Conservation (phyloP, 805 yeast species). For the Ogataea thermomethanolica region DNA sequence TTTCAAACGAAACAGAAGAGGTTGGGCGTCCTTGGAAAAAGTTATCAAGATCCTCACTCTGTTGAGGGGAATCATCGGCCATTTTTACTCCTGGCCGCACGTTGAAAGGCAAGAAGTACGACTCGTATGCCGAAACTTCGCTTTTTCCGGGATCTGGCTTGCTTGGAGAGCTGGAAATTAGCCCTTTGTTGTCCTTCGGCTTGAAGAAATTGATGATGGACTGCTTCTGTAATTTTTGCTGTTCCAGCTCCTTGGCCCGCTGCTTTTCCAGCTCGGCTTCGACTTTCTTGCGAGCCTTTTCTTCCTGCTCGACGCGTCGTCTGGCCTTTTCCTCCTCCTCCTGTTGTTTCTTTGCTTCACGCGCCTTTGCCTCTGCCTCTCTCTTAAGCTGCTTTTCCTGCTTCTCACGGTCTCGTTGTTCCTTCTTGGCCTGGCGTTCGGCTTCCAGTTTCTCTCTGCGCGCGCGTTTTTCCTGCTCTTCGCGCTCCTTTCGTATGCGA, state of each 20-base stretch:
- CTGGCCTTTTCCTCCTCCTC: slow-evolving; percentile 35
- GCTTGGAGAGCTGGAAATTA: slow-evolving; percentile 3
- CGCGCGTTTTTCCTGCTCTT: slow-evolving; percentile 16
- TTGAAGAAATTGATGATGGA: slow-evolving; percentile 35
- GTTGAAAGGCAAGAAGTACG: slow-evolving; percentile 31
- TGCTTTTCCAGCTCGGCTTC: slow-evolving; percentile 22
- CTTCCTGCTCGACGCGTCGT: slow-evolving; percentile 34
- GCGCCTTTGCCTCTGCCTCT: slow-evolving; percentile 27
- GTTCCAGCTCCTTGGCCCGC: slow-evolving; percentile 21
- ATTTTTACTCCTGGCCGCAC: slow-evolving; percentile 25
- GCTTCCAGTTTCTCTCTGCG: slow-evolving; percentile 28
- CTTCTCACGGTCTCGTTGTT: slow-evolving; percentile 29
- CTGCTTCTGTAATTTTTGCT: slow-evolving; percentile 25
- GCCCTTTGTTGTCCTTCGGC: slow-evolving; percentile 8
- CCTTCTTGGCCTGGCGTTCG: slow-evolving; percentile 24
- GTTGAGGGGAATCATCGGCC: slow-evolving; percentile 4
- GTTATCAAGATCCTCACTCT: slow-evolving; percentile 11
- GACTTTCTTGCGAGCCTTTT: slow-evolving; percentile 23
- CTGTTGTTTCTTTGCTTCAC: slow-evolving; percentile 29
- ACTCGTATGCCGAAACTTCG: slow-evolving; percentile 17
- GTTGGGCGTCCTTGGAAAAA: slow-evolving; percentile 17
- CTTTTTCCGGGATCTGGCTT: slow-evolving; percentile 1
- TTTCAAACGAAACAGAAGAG: slow-evolving; percentile 10
- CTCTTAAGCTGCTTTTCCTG: slow-evolving; percentile 26
- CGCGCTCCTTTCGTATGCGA: slow-evolving; percentile 9